These are phyloP conservation scores for Lolium rigidum DNA, from an alignment of 176 grass and related monocot genomes.

Conservation along the genomic window DNA sequence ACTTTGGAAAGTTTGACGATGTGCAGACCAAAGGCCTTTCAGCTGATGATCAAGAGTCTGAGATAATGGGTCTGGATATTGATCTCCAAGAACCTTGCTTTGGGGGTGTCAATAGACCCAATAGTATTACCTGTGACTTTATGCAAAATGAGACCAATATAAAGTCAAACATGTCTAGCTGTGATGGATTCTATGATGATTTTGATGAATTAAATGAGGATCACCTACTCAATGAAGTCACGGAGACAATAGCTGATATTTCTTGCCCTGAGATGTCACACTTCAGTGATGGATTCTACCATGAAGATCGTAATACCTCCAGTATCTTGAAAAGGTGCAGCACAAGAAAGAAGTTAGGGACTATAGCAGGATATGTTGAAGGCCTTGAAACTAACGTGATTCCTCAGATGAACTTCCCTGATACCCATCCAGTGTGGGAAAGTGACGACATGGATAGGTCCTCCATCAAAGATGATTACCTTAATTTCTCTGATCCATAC, in stretches of 20 bases:
- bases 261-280: conserved; percentile 46
- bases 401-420: conserved; percentile 43
- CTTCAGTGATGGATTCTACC: conserved; percentile 42
- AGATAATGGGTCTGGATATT: conserved; percentile 43
- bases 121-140: conserved; percentile 44
- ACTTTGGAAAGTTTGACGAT: conserved; percentile 44
- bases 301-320: conserved; percentile 50
- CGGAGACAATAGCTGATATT: conserved; percentile 31
- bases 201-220: conserved; percentile 53
- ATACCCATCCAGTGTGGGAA: conserved; percentile 36
- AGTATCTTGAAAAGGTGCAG: conserved; percentile 50
- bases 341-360: conserved; percentile 32
- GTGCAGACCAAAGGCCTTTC: conserved; percentile 26
- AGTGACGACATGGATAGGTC: conserved; percentile 45
- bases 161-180: conserved; percentile 33
- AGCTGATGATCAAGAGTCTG: conserved; percentile 33
- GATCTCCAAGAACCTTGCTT: conserved; percentile 47
- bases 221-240: conserved; percentile 38
- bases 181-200: conserved; percentile 43
- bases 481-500: conserved; percentile 47
- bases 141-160: conserved; percentile 49
- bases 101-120: conserved; percentile 40
- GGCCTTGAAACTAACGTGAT: conserved; percentile 33
- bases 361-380: conserved; percentile 38
- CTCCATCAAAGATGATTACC: conserved; percentile 35